These are phyloP conservation scores for Didymella sp. DNA, from an alignment of 2,329 filamentous ascomycete genomes.

Conservation along the genomic window DNA sequence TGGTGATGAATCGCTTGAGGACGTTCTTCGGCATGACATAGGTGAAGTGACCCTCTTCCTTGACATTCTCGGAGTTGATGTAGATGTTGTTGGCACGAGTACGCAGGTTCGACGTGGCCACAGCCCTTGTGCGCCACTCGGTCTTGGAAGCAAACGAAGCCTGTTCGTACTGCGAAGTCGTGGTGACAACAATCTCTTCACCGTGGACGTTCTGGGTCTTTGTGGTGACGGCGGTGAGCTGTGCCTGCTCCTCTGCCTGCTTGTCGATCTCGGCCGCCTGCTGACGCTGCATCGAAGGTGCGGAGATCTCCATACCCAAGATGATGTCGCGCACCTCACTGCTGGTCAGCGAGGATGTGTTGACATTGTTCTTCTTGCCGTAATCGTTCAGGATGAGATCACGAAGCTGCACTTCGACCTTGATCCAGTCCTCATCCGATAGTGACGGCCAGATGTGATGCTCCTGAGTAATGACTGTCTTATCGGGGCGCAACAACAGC, in stretches of 20 bases:
- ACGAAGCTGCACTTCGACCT: slow-evolving; percentile 95
- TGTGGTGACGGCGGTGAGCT: slow-evolving; percentile 95
- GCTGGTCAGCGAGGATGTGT: slow-evolving; percentile 93
- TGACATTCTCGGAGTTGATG: slow-evolving; percentile 93
- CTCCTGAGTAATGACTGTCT: slow-evolving; percentile 97
- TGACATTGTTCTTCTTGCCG: slow-evolving; percentile 99
- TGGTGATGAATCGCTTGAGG: slow-evolving; percentile 96
- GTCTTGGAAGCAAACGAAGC: slow-evolving; percentile 98
- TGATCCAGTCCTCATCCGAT: slow-evolving; percentile 97
- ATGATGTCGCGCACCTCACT: slow-evolving; percentile 99
- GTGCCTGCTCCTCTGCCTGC: slow-evolving; percentile 95
- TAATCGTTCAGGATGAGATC: slow-evolving; percentile 98
- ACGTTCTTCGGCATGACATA: slow-evolving; percentile 99
- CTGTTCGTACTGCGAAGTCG: slow-evolving; percentile 96
- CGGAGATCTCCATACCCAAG: slow-evolving; percentile 98
- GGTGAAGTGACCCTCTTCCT: slow-evolving; percentile 84
- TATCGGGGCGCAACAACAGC: slow-evolving; percentile 90
- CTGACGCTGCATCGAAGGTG: slow-evolving; percentile 96
- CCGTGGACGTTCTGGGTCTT: slow-evolving; percentile 98
- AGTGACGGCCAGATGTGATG: slow-evolving; percentile 98
- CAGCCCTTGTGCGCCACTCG: slow-evolving; percentile 95
- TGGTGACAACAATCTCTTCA: slow-evolving; percentile 97
- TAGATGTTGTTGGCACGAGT: slow-evolving; percentile 98
- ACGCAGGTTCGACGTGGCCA: slow-evolving; percentile 93
- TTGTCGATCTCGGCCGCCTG: slow-evolving; percentile 99